phyloP scores from a whole-genome alignment of 208 protist species.

The Trypanosoma melophagium region DNA sequence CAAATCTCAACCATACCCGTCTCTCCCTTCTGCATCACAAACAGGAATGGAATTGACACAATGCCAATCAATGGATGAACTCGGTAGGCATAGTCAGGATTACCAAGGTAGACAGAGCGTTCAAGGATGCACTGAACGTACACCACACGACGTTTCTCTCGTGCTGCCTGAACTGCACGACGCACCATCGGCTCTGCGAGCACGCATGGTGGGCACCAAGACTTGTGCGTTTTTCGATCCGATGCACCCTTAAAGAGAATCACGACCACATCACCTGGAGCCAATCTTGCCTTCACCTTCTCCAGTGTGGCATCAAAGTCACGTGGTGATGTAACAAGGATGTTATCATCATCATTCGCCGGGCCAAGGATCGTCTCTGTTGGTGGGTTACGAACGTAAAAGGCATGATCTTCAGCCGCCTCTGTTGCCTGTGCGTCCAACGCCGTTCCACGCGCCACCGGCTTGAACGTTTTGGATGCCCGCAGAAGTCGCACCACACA shows the following conservation, averaged over 20 bases:
- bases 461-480: conserved; percentile 2
- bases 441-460: background rate
- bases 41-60: conserved; percentile 24
- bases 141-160: conserved; percentile 36
- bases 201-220: conserved; percentile 83
- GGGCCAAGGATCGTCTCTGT: conserved; percentile 25
- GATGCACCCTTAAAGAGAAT: conserved; percentile 58
- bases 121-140: conserved; percentile 67
- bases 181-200: conserved; percentile 44
- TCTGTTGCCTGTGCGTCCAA: background rate
- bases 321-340: conserved; percentile 18
- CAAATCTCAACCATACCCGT: conserved; percentile 10
- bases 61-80: conserved; percentile 37
- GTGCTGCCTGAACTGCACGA: conserved; percentile 38
- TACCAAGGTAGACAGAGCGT: conserved; percentile 60
- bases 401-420: conserved; percentile 16
- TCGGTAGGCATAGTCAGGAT: conserved; percentile 63
- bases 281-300: conserved; percentile 15
- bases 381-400: conserved; percentile 22
- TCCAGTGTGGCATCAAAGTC: conserved; percentile 26
- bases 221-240: conserved; percentile 49
- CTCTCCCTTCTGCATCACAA: conserved; percentile 20
- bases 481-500: conserved; percentile 18
- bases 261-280: conserved; percentile 30
- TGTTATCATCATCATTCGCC: conserved; percentile 22